Conservation (phyloP, 768 basidiomycete species). For the Tulasnella calospora region DNA sequence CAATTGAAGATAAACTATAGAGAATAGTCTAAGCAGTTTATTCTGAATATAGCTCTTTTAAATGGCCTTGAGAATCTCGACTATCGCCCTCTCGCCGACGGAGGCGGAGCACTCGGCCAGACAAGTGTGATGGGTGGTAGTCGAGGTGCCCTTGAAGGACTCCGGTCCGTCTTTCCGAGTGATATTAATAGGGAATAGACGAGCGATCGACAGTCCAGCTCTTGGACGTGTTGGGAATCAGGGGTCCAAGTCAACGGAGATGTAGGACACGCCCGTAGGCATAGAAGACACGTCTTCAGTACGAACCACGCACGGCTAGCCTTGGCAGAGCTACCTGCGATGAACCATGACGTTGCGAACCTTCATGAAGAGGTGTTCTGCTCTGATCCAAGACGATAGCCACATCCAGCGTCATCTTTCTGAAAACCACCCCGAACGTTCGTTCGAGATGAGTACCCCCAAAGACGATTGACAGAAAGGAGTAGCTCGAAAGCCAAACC, state of each 20-base stretch:
- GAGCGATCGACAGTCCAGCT: not conserved
- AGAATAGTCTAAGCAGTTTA: not conserved
- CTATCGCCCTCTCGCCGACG: not conserved
- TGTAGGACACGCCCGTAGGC: not conserved
- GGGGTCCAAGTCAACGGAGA: constrained; percentile 2
- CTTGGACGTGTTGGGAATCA: not conserved
- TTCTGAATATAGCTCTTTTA: not conserved
- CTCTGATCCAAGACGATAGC: not conserved
- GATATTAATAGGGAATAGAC: not conserved
- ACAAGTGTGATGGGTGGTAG: not conserved
- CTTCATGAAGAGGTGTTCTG: not conserved
- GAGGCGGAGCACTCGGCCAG: not conserved
- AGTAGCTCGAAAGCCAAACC: not conserved
- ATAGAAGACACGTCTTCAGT: not conserved
- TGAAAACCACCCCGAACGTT: not conserved
- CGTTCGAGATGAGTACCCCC: too few species aligned
- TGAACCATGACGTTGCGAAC: constrained; percentile 5
- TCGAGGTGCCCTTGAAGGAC: not conserved
- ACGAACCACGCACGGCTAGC: not conserved
- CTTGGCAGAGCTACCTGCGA: not conserved
- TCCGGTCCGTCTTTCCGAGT: not conserved
- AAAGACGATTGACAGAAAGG: not conserved
- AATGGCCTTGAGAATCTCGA: not conserved
- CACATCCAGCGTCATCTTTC: not conserved
- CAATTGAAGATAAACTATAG: constrained; percentile 5